Percentiles rank a stretch among this genome's conserved stretches.
These are phyloP conservation scores for Xylariaceae sp. DNA, from an alignment of 2,329 filamentous ascomycete genomes.

Conservation along the genomic window DNA sequence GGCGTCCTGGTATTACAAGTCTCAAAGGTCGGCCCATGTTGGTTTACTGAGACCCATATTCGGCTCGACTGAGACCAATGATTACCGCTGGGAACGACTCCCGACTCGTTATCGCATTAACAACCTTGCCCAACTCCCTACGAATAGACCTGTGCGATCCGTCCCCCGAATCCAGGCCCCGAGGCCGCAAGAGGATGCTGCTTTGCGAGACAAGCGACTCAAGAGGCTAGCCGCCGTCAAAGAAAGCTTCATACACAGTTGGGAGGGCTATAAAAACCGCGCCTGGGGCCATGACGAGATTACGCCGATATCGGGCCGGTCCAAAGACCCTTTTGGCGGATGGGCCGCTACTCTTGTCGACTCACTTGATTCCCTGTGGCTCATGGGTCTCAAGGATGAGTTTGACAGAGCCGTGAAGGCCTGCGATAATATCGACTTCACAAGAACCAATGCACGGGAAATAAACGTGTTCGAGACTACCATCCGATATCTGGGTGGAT, in stretches of 20 bases:
- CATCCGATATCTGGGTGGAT: slow-evolving; percentile 66
- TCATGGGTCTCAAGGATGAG: slow-evolving; percentile 62
- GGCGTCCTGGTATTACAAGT: slow-evolving; percentile 33
- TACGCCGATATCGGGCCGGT: slow-evolving; percentile 49
- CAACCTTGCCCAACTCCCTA: slow-evolving; percentile 36
- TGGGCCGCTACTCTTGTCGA: slow-evolving; percentile 68
- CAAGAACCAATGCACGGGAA: slow-evolving; percentile 43
- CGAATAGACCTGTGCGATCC: slow-evolving; percentile 39
- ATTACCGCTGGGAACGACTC: slow-evolving; percentile 33
- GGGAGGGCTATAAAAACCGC: slow-evolving; percentile 56
- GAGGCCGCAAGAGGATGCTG: slow-evolving; percentile 44
- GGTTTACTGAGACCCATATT: slow-evolving; percentile 19
- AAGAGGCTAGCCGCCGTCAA: slow-evolving; percentile 43
- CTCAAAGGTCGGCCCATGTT: slow-evolving; percentile 17
- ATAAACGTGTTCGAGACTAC: slow-evolving; percentile 69
- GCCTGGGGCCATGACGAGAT: slow-evolving; percentile 65
- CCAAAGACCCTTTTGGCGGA: slow-evolving; percentile 57
- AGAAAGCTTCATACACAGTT: slow-evolving; percentile 51
- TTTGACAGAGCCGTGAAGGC: slow-evolving; percentile 61
- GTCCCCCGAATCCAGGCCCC: slow-evolving; percentile 58
- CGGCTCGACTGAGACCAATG: slow-evolving; percentile 5
- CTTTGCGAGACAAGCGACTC: slow-evolving; percentile 35
- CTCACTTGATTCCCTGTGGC: slow-evolving; percentile 66
- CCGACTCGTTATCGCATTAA: slow-evolving; percentile 36
- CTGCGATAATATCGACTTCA: slow-evolving; percentile 58